Evolutionary conservation across 163 green algal genomes (phyloP), one percentile per base, ranked within the genome.

Genomic region (Prototheca wickerhamii): DNA sequence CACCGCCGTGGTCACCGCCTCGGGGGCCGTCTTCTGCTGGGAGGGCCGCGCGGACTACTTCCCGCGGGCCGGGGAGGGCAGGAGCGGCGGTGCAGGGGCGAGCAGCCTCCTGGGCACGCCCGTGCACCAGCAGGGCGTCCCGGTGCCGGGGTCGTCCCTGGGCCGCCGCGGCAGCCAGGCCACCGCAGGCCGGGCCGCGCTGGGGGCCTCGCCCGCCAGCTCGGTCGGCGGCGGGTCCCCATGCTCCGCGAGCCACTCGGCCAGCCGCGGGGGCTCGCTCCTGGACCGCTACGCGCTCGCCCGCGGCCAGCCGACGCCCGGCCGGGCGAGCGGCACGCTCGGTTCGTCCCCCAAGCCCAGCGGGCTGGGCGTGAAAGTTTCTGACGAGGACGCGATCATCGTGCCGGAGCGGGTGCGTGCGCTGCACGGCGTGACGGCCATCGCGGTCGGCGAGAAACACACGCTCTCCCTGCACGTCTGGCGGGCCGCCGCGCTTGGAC

Each of bases 401-500:
- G 15, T 63, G n/a, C 65, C 62, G 0, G 61, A 68, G 51, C 79
- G 76, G 26, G 83, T 95, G 34, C 58, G 79, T 12, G 83, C 84
- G 2, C 60, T 90, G 52, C 76, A 80, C 43, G 75, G 82, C 3
- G 78, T 72, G 0, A 72, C 55, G n/a, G 32, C 37, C 12, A 79
- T 87, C 2, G 76, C 78, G 18, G 86, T 95, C 37, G 89, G 87
- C 17, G 89, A 96, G 64, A 93, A 93, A 73, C 89, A 96, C 75
- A 85, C 77, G 0, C 69, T 96, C 25, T 84, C 80, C n/a, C 58
- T 95, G 56, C 83, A 91, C 71, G 58, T 34, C 6, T 89, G 82
- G 82, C 56, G 33, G 53, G 31, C 80, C 64, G 28, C 54, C 43
- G 69, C 62, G 69, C 65, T 71, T 67, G 55, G 58, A 52, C 0